Base-by-base conservation (phyloP, 257 asterid species). In the Lithospermum erythrorhizon region DNA sequence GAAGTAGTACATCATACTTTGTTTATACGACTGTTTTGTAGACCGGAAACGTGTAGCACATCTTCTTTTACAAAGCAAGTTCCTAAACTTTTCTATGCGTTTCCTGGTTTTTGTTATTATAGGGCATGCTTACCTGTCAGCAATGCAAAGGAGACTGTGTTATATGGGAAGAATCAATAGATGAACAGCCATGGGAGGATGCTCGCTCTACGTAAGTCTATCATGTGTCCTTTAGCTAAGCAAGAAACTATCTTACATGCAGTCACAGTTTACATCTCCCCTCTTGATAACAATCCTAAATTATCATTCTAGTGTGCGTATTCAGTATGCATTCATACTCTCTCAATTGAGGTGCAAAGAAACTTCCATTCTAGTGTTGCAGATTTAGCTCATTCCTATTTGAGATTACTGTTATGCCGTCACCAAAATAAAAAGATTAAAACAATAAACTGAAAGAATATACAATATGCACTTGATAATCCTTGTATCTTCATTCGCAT, bases 111-210 rank as follows among this genome's bases (percentile, higher is more conserved):
- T 20, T 17, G 48, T 15, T 67, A 55, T 49, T 23, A 53, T 69
- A 91, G 98, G 98, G 96, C 51, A 72, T 81, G 30, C 71, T 75
- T 61, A 79, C 84, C 58, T 88, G 98, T 74, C 73, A 77, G 58
- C 90, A 82, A 77, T 91, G 98, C 70, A 74, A 62, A 57, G 98
- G 97, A 58, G 98, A 88, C 61, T 86, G 98, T 70, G 97, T 91
- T 64, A 78, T 91, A 55, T 91, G 98, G 98, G 95, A 91, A 79
- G 98, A 91, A 64, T 84, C 93, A 16, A 86, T 88, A 22, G 97
- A 91, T 61, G 96, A 91, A 77, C 76, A 65, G 29, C 98, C 97
- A 53, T 91, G 98, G 98, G 96, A 91, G 82, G 84, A 82, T 65
- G 97, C 97, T 59, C 94, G 85, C 59, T 88, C 90, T 32, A 78